A percentile compares a stretch with the other conserved stretches of the same genome.
phyloP scores from a whole-genome alignment of 139 green algal genomes.

The Pedinophyceae sp. region DNA sequence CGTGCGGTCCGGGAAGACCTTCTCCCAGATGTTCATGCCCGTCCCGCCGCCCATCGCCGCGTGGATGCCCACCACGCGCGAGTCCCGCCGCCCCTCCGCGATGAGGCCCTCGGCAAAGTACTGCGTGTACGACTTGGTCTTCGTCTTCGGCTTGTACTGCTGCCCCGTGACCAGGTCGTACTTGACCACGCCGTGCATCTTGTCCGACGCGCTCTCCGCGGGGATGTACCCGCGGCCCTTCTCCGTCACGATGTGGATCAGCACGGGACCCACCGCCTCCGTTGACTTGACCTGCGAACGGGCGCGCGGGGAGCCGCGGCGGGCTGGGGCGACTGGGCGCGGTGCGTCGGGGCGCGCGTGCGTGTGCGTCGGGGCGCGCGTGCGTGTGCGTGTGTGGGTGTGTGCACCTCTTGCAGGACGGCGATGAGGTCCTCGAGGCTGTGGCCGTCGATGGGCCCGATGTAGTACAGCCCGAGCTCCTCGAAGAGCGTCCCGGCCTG shows the following conservation, averaged over 20 bases:
- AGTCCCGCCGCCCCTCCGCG: slow-evolving; percentile 83
- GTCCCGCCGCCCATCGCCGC: slow-evolving; percentile 97
- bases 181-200: slow-evolving; percentile 94
- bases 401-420: slow-evolving; percentile 54
- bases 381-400: no score
- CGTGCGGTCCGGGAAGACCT: slow-evolving; percentile 66
- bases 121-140: slow-evolving; percentile 84
- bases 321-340: no score
- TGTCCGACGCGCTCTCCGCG: slow-evolving; percentile 81
- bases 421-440: slow-evolving; percentile 79
- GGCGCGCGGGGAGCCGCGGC: no score
- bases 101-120: slow-evolving; percentile 94
- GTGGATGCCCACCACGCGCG: slow-evolving; percentile 80
- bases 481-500: slow-evolving; percentile 91
- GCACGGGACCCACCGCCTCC: slow-evolving; percentile 82
- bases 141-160: slow-evolving; percentile 55
- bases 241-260: slow-evolving; percentile 94
- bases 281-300: slow-evolving; percentile 89
- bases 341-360: no score
- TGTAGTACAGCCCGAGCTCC: slow-evolving; percentile 99
- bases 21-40: slow-evolving; percentile 69
- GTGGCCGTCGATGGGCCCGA: slow-evolving; percentile 94
- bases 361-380: no score
- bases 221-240: slow-evolving; percentile 91
- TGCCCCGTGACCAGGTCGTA: slow-evolving; percentile 86